Percentiles rank a stretch among this genome's conserved stretches.
Evolutionary conservation across 2,329 filamentous ascomycete genomes (phyloP).

Genomic region (Saccharata proteae): DNA sequence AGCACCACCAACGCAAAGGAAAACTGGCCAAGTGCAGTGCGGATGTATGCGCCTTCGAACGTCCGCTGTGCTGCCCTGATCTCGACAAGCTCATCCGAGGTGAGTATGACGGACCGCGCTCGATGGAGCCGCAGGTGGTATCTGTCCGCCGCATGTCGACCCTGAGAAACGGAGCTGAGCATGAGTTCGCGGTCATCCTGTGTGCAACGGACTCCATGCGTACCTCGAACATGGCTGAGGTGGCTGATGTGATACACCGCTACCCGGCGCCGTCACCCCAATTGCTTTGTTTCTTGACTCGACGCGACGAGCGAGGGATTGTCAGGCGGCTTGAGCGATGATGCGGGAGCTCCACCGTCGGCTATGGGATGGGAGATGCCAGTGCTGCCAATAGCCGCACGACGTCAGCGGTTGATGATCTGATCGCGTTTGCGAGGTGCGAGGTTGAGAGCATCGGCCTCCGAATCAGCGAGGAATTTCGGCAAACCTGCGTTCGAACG

Average conservation of each 20-base stretch:
- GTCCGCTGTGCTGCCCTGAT: constrained; percentile 90
- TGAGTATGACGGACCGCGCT: constrained; percentile 71
- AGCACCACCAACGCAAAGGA: constrained; percentile 88
- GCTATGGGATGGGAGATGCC: too few species aligned
- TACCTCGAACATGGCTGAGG: constrained; percentile 12
- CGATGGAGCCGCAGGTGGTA: constrained; percentile 74
- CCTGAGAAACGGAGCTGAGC: constrained; percentile 21
- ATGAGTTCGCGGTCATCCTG: not conserved
- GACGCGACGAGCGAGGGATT: too few species aligned
- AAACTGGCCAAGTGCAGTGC: constrained; percentile 89
- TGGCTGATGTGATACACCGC: constrained; percentile 5
- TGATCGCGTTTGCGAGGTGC: too few species aligned
- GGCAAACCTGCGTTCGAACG: too few species aligned
- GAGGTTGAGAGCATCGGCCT: too few species aligned
- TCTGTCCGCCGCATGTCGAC: constrained; percentile 53
- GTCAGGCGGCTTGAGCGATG: too few species aligned
- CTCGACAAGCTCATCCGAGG: constrained; percentile 77
- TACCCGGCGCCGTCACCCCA: too few species aligned
- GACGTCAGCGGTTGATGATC: too few species aligned
- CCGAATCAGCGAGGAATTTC: too few species aligned
- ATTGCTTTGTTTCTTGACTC: too few species aligned
- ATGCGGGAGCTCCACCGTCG: too few species aligned
- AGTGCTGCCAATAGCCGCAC: too few species aligned
- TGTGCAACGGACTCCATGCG: constrained; percentile 2
- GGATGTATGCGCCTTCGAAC: constrained; percentile 93